Percentiles rank a stretch among this genome's conserved stretches.
Conservation (phyloP, 345 rosid species). For the Sapria himalayana region DNA sequence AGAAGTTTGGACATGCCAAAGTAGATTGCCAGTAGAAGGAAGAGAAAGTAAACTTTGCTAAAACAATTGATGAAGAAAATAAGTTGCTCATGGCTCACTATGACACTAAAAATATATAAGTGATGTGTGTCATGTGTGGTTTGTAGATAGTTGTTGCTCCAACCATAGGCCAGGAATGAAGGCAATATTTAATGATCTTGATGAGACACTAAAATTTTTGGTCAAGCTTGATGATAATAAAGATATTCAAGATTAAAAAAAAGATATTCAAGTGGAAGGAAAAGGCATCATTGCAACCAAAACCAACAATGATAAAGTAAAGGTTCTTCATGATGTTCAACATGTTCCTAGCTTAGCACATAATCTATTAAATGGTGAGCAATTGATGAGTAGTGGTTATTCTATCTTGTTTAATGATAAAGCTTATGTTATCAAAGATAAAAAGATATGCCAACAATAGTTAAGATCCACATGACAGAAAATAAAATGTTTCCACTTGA, state of each 20-base stretch:
- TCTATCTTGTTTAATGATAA: slow-evolving; percentile 1
- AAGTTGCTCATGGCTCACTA: slow-evolving; percentile 3
- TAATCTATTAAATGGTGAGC: slow-evolving; percentile 1
- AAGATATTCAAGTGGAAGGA: not conserved
- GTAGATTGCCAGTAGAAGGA: slow-evolving; percentile 2
- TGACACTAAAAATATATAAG: not conserved
- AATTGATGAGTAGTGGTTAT: slow-evolving; percentile 2
- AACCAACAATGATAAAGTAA: slow-evolving; percentile 1
- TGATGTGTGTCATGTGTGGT: no score
- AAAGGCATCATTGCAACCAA: not conserved
- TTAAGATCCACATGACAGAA: not conserved
- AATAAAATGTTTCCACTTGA: slow-evolving; percentile 5
- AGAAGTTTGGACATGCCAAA: slow-evolving; percentile 1
- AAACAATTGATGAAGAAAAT: not conserved
- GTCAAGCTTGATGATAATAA: slow-evolving; percentile 1
- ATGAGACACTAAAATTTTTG: not conserved
- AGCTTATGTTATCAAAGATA: not conserved
- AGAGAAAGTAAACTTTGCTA: not conserved
- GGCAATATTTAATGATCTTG: not conserved
- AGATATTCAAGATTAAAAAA: not conserved
- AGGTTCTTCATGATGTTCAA: slow-evolving; percentile 2
- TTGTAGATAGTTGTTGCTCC: not conserved
- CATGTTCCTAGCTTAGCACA: slow-evolving; percentile 1
- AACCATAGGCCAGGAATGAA: not conserved
- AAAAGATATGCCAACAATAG: not conserved